Conservation (phyloP, 441 rosid genomes). For the Croton laevigatus region DNA sequence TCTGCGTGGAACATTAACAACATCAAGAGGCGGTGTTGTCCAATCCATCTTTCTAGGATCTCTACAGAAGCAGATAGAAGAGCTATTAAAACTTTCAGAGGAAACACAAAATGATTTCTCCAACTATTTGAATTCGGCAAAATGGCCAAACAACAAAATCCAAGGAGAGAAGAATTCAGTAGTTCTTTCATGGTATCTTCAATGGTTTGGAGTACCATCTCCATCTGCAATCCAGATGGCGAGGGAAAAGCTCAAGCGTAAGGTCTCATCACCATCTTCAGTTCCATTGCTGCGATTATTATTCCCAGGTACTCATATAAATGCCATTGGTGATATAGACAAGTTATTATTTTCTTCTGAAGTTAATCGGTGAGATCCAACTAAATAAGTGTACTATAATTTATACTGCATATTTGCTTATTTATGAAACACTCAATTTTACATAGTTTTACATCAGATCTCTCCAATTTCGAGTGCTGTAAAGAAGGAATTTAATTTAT, state of each 20-base stretch:
- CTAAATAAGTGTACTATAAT: neutral
- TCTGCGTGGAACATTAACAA: slow-evolving; percentile 56
- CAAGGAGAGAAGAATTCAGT: slow-evolving; percentile 33
- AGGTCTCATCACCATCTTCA: slow-evolving; percentile 36
- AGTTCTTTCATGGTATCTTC: slow-evolving; percentile 81
- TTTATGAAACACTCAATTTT: neutral
- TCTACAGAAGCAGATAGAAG: slow-evolving; percentile 66
- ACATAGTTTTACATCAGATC: too few species aligned
- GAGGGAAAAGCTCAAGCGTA: slow-evolving; percentile 49
- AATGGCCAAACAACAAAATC: slow-evolving; percentile 55
- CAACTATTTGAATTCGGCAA: slow-evolving; percentile 47
- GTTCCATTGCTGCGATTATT: slow-evolving; percentile 59
- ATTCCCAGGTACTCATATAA: slow-evolving; percentile 60
- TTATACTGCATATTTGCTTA: neutral
- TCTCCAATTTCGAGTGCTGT: too few species aligned
- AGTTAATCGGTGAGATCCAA: slow-evolving; percentile 21
- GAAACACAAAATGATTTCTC: slow-evolving; percentile 39
- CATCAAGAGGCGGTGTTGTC: slow-evolving; percentile 63
- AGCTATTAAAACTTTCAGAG: slow-evolving; percentile 44
- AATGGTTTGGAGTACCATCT: slow-evolving; percentile 73
- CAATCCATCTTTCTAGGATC: slow-evolving; percentile 74
- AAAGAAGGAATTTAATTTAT: too few species aligned
- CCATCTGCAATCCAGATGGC: slow-evolving; percentile 49
- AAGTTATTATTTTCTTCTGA: slow-evolving; percentile 33
- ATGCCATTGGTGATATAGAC: slow-evolving; percentile 53